Base-by-base conservation (phyloP, 2,329 filamentous ascomycete genomes). In the Emergomyces africanus region DNA sequence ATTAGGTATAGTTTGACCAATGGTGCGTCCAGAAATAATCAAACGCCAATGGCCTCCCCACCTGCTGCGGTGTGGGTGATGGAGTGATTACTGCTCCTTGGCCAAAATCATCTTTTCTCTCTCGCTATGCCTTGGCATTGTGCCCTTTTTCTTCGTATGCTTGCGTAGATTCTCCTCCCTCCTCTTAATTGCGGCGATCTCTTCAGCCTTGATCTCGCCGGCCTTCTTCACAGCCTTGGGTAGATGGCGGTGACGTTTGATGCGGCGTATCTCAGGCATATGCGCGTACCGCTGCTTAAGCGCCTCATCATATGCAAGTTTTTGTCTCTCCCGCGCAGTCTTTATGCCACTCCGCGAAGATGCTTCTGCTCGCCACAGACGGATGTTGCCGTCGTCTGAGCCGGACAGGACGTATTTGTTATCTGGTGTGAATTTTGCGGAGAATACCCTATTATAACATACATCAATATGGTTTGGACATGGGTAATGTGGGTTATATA, bases 201-300 rank as follows among this genome's bases (percentile, higher is more conserved):
- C 94, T 70, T 95, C 90, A 60, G 78, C 77, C 83, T 99, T 99
- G 76, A 97, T 97, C 78, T 96, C 88, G 54, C 82, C 85, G 3
- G 92, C 92, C 83, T 96, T 97, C 85, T 96, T 96, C 65, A 97
- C 84, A 60, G 90, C 84, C 79, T 90, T 89, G 23, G 94, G 94
- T 62, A 96, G 77, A 75, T 97, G 94, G 63, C 94, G 84, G 74
- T 99, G 94, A 57, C 90, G 83, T 68, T 86, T 86, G 72, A 99
- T 99, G 58, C 95, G 83, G 67, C 85, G 83, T 66, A 99, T 88
- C 75, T 99, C 92, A 55, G 94, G 94, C 91, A 99, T 96, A 73
- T 99, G 94, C 63, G 85, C 83, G 76, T 90, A 99, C 64, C 91
- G 80, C 68, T 89, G 80, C 67, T 89, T 84, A 61, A 99, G 78